Conservation (phyloP, 257 asterid genomes). For the Linaria vulgaris region DNA sequence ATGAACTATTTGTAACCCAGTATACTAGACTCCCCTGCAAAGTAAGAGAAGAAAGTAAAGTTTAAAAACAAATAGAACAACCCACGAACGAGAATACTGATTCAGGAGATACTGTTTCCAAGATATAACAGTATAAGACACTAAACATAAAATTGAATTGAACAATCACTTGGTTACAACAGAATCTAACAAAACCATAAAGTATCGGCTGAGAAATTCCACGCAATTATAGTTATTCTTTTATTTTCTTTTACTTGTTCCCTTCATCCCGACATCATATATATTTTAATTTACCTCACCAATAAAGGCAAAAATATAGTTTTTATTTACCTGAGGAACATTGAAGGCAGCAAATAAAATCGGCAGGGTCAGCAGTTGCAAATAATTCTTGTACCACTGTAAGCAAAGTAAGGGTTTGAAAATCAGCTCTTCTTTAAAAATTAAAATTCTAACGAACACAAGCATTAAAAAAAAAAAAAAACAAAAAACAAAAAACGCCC, state of each 20-base stretch:
- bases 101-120: constrained; percentile 4
- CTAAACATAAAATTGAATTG: background rate
- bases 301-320: constrained; percentile 4
- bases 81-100: background rate
- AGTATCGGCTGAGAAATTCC: background rate
- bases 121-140: constrained; percentile 15
- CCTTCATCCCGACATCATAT: background rate
- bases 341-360: constrained; percentile 54
- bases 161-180: background rate
- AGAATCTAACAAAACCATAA: constrained; percentile 2
- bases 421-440: constrained; percentile 19
- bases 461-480: background rate
- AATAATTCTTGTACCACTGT: constrained; percentile 65
- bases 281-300: constrained; percentile 15
- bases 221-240: too few relatives aligned
- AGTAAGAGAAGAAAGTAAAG: constrained; percentile 19
- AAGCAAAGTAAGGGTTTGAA: constrained; percentile 23
- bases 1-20: constrained; percentile 82
- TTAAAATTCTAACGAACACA: constrained; percentile 20
- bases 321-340: constrained; percentile 69
- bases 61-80: background rate
- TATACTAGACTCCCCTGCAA: constrained; percentile 87
- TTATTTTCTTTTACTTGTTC: background rate
- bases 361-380: constrained; percentile 68
- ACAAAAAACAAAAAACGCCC: too few relatives aligned